Evolutionary conservation across 2,329 filamentous ascomycete species (phyloP).

Genomic region (Phialophora macrospora): DNA sequence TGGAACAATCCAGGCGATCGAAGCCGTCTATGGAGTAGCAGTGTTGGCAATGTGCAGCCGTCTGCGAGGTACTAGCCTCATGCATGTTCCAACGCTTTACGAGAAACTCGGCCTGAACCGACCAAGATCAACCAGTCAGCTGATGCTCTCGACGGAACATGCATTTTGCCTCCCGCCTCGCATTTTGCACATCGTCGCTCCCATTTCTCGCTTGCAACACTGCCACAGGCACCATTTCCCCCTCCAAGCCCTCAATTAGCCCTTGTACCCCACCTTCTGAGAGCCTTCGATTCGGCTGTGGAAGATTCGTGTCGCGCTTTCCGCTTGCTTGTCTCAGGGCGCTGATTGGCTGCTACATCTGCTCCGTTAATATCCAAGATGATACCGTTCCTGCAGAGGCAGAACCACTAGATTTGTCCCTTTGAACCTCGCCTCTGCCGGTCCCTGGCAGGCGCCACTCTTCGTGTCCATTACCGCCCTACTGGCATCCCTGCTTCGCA

Average conservation of each 20-base stretch:
- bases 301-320: constrained; percentile 8
- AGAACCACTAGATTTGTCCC: constrained; percentile 18
- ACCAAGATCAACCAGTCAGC: constrained; percentile 19
- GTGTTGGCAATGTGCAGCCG: constrained; percentile 8
- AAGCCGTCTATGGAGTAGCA: not conserved
- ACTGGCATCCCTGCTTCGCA: not conserved
- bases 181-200: not conserved
- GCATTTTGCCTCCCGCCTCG: constrained; percentile 1
- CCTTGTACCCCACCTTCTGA: constrained; percentile 5
- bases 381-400: constrained; percentile 24
- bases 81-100: constrained; percentile 20
- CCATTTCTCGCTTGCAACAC: constrained; percentile 16
- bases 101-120: constrained; percentile 2
- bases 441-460: constrained; percentile 8
- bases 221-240: not conserved
- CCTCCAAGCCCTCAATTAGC: not conserved
- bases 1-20: constrained; percentile 10
- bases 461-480: not conserved
- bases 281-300: constrained; percentile 11
- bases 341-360: constrained; percentile 10
- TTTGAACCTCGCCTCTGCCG: not conserved
- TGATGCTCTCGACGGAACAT: constrained; percentile 13
- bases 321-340: constrained; percentile 4
- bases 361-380: constrained; percentile 13
- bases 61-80: constrained; percentile 24